These are phyloP conservation scores for Botrytis hyacinthi DNA, from an alignment of 2,329 filamentous ascomycete genomes.

Conservation along the genomic window DNA sequence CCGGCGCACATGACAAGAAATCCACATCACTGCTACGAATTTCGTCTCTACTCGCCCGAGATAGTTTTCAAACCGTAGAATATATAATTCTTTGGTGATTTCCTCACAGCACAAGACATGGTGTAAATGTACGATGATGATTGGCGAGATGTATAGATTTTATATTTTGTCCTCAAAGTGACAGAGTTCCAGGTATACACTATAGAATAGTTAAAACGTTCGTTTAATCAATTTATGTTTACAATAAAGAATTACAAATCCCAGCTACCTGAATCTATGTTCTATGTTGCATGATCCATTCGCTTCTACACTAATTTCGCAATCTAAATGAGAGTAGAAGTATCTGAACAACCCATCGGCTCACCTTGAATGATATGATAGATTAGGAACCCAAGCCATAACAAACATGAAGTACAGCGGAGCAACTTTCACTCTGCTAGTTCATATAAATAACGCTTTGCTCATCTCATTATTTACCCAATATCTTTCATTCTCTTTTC, in stretches of 20 bases:
- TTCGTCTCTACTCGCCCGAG: neutral
- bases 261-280: neutral
- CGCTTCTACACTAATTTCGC: neutral
- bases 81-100: fast-evolving
- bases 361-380: neutral
- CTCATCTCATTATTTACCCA: fast-evolving
- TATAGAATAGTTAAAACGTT: neutral
- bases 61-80: neutral
- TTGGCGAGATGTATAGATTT: neutral
- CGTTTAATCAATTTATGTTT: neutral
- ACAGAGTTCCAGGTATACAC: neutral
- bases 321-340: neutral
- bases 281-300: neutral
- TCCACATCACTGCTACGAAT: neutral
- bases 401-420: neutral
- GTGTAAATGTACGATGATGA: neutral
- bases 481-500: too few species aligned
- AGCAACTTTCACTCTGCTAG: neutral
- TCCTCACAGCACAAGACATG: neutral
- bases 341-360: neutral
- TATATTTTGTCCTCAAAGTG: too few species aligned
- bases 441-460: too few species aligned
- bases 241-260: neutral
- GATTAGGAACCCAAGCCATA: neutral
- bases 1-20: fast-evolving